phyloP scores from a whole-genome alignment of 257 asterid species.

The Striga asiatica region DNA sequence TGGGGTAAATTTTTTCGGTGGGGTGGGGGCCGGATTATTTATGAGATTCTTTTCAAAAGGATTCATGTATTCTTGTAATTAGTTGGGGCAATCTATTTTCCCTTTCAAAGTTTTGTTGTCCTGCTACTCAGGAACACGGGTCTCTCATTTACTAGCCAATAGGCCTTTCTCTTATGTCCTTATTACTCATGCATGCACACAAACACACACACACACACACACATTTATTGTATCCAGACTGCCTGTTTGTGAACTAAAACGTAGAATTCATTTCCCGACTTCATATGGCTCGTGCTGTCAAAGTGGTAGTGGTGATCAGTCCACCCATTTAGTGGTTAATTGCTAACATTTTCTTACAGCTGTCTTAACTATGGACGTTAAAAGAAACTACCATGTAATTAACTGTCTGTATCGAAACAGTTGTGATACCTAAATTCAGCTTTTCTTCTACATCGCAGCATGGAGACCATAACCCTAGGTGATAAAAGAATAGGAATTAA shows the following conservation, averaged over 20 bases:
- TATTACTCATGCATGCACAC: not conserved
- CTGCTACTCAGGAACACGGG: not conserved
- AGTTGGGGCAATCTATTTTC: not conserved
- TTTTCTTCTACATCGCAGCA: conserved; percentile 42
- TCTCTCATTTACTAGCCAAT: not conserved
- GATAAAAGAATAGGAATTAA: conserved; percentile 96
- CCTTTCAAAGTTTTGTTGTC: not conserved
- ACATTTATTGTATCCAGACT: no score
- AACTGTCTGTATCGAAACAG: not conserved
- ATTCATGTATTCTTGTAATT: no score
- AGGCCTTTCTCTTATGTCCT: not conserved
- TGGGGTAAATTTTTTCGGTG: not conserved
- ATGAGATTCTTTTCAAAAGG: not conserved
- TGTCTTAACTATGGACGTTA: not conserved
- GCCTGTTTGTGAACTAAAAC: not conserved
- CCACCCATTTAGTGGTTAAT: not conserved
- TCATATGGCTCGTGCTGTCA: no score
- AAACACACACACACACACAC: no score
- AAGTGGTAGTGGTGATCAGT: not conserved
- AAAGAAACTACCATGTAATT: no score
- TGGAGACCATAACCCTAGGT: conserved; percentile 94
- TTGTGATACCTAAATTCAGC: not conserved
- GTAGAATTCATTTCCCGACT: not conserved
- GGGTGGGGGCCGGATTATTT: not conserved
- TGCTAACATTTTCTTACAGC: not conserved